Base-by-base conservation (phyloP, 768 basidiomycete genomes). In the Psilocybe cyanescens region DNA sequence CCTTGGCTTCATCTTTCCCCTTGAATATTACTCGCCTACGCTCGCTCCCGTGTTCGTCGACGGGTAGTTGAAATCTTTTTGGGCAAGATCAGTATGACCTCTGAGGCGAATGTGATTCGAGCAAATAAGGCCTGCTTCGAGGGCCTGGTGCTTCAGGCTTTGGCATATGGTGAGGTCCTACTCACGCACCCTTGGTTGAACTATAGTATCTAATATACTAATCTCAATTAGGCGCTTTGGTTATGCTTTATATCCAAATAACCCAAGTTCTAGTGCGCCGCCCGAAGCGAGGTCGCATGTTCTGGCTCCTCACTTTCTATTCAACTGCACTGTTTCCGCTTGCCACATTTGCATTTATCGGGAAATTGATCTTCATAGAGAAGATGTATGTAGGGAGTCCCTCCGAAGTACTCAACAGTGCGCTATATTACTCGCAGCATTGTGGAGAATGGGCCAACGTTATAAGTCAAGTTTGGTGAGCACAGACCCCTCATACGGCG, bases 191-290 rank as follows among this genome's bases (percentile, higher is more conserved):
- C 35, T 46, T 45, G 30, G 3, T 3, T 24, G 17, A 28, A 14
- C 24, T 6, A 14, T 30, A 8, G 14, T 33, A 14, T 30, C 53
- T 65, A 19, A 54, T 51, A 30, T 24, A 9, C 7, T 51, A 12
- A 49, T n/a, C 17, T 11, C 7, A 48, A 46, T 17, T 59, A 80
- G 79, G 79, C 41, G 78, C 77, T 16, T 53, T 79, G 51, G 51
- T 77, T 9, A 80, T 79, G 79, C 66, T 80, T 28, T 75, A 73
- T 49, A 66, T 78, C 17, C 79, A 79, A 63, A 67, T 80, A 30
- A 56, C 65, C 5, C 74, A 75, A 45, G 74, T 76, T 19, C 71
- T 80, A 16, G 62, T 74, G 4, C 70, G 71, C 44, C 70, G 74
- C n/a, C 77, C 78, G 7, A 72, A 72, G 55, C 74, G 78, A 33